Evolutionary conservation across 1,284 basidiomycete species (phyloP), one percentile per base, ranked within the genome.

Genomic region (Fomitiporia mediterranea): DNA sequence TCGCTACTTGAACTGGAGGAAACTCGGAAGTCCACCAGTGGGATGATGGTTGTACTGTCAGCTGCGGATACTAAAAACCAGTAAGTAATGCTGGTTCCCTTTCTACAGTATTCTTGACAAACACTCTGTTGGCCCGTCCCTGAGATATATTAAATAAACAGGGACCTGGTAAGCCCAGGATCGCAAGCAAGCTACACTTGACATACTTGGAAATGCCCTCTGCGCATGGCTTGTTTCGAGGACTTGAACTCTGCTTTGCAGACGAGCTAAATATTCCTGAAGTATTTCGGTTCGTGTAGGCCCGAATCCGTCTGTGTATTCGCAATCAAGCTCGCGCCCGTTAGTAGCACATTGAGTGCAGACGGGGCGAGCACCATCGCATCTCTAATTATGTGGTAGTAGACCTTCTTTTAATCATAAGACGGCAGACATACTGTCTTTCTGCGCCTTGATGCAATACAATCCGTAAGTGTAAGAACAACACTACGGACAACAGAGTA

Each of bases 261-360:
- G 60, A 13, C 66, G 66, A 0, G 65, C 62, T 17, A 77, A 64
- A 8, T 71, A 70, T 2, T 74, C 71, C 61, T 75, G 72, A 25
- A 76, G 55, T 4, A 65, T 65, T 55, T 75, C 58, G 0, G 68
- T 73, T 11, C 72, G 67, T 0, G 72, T 63, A n/a, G 65, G 67
- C 9, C 64, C 65, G 32, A 64, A 64, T 11, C 66, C 67, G 43
- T 75, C 72, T 0, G 68, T 65, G 55, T 76, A 77, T 64, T 77
- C 72, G 60, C 74, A 76, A 39, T 75, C 75, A 0, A 69, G 68
- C n/a, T 60, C 59, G 8, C 72, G 65, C 25, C 70, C 69, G 1
- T 68, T 66, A 3, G 66, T 63, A 43, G 66, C 55, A 56, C 74
- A 76, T 40, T 68, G 70, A 2, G 66, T 63, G 50, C 74, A 76